Conservation (phyloP, 495 filamentous ascomycete genomes). For the Sordaria brevicollis region DNA sequence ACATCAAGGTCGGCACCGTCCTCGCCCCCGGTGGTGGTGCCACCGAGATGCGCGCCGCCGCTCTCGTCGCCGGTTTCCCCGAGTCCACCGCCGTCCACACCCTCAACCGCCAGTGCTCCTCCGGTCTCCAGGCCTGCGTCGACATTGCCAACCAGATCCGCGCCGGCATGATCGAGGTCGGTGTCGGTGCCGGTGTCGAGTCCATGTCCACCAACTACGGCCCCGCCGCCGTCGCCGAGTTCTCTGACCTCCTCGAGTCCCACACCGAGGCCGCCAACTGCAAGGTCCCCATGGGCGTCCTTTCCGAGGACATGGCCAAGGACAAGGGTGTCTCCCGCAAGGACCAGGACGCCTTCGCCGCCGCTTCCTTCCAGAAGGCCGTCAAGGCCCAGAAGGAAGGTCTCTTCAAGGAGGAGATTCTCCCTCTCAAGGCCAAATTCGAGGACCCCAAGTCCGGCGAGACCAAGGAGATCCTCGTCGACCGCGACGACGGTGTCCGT, state of each 20-base stretch:
- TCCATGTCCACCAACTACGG: constrained; percentile 92
- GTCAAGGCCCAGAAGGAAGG: constrained; percentile 74
- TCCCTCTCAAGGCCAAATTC: constrained; percentile 69
- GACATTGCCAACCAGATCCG: constrained; percentile 89
- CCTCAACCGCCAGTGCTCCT: constrained; percentile 86
- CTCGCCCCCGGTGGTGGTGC: constrained; percentile 89
- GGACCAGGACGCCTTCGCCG: constrained; percentile 82
- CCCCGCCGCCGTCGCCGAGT: constrained; percentile 82
- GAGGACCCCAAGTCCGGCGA: constrained; percentile 88
- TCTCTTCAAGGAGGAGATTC: constrained; percentile 89
- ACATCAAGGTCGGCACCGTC: constrained; percentile 86
- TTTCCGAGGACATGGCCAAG: constrained; percentile 92
- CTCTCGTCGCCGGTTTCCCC: constrained; percentile 85
- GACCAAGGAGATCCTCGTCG: constrained; percentile 73
- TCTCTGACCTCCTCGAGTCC: constrained; percentile 81
- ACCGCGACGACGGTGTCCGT: constrained; percentile 79
- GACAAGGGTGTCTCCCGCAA: constrained; percentile 61
- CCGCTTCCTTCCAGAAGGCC: constrained; percentile 82
- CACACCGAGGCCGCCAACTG: constrained; percentile 83
- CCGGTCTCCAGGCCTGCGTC: constrained; percentile 78
- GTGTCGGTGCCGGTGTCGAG: constrained; percentile 94
- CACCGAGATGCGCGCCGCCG: constrained; percentile 91
- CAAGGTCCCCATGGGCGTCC: constrained; percentile 94
- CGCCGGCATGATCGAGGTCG: constrained; percentile 87
- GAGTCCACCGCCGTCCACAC: constrained; percentile 70